Percentiles rank a stretch among this genome's conserved stretches.
These are phyloP conservation scores for Syzygium syzygioides DNA, from an alignment of 441 rosid species.

Conservation along the genomic window DNA sequence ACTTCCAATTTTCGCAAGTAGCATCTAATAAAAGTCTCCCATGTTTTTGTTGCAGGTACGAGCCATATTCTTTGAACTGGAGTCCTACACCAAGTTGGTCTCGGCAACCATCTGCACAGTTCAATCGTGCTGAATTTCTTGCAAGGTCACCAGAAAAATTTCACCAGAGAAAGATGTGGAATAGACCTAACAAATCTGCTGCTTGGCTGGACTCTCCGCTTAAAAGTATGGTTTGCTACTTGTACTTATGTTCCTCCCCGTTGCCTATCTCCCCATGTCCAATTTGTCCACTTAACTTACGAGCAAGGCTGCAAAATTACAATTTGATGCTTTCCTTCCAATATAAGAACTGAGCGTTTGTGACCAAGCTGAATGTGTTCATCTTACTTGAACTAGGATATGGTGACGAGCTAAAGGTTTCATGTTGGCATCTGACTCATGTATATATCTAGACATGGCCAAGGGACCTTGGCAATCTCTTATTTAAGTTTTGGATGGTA, in stretches of 20 bases:
- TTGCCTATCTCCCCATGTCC: background rate
- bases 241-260: background rate
- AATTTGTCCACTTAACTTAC: background rate
- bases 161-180: constrained; percentile 43
- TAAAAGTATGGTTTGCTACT: constrained; percentile 31
- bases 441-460: background rate
- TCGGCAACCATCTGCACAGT: constrained; percentile 18
- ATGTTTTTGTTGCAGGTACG: constrained; percentile 20
- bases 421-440: background rate
- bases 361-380: background rate
- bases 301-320: background rate
- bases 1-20: background rate
- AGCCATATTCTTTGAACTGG: constrained; percentile 6
- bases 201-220: constrained; percentile 59
- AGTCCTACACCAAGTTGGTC: constrained; percentile 19
- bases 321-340: background rate
- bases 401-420: background rate
- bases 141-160: constrained; percentile 36
- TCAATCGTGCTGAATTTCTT: constrained; percentile 48
- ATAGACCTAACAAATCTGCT: constrained; percentile 29
- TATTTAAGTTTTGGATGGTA: background rate
- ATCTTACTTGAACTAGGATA: background rate
- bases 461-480: background rate
- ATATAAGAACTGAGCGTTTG: background rate
- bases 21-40: background rate